Percentiles rank a stretch among this genome's conserved stretches.
Conservation (phyloP, 345 rosid genomes). For the Excoecaria agallocha region DNA sequence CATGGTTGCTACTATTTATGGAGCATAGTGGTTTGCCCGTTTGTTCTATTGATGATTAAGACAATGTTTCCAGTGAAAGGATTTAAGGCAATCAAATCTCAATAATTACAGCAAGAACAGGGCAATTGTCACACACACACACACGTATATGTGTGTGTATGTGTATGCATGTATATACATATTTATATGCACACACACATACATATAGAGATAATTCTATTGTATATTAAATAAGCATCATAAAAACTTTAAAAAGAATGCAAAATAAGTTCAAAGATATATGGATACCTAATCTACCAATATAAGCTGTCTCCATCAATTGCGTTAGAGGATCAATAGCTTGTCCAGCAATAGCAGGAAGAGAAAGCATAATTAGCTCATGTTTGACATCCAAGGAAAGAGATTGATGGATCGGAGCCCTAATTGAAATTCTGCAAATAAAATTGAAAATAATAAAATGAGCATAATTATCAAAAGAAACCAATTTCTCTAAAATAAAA, state of each 20-base stretch:
- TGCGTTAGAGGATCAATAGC: conserved; percentile 82
- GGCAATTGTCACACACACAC: too few relatives aligned
- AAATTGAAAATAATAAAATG: conserved; percentile 6
- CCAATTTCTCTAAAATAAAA: background rate
- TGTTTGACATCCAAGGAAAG: conserved; percentile 43
- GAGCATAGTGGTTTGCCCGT: too few relatives aligned
- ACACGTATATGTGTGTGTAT: too few relatives aligned
- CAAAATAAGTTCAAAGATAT: background rate
- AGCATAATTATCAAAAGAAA: conserved; percentile 1
- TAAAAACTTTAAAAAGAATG: background rate
- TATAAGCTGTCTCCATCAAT: conserved; percentile 93
- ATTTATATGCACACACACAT: too few relatives aligned
- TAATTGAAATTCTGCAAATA: conserved; percentile 42
- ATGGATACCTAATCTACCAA: conserved; percentile 76
- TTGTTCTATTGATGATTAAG: too few relatives aligned
- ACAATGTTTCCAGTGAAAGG: too few relatives aligned
- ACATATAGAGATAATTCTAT: too few relatives aligned
- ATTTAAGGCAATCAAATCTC: too few relatives aligned
- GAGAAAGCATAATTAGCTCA: conserved; percentile 75
- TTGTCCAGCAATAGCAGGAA: conserved; percentile 90
- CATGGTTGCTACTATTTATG: too few relatives aligned
- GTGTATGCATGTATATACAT: too few relatives aligned
- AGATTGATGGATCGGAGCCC: conserved; percentile 24
- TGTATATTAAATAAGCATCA: background rate
- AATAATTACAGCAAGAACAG: too few relatives aligned